Base-by-base conservation (phyloP, 495 filamentous ascomycete genomes). In the Neurospora discreta region DNA sequence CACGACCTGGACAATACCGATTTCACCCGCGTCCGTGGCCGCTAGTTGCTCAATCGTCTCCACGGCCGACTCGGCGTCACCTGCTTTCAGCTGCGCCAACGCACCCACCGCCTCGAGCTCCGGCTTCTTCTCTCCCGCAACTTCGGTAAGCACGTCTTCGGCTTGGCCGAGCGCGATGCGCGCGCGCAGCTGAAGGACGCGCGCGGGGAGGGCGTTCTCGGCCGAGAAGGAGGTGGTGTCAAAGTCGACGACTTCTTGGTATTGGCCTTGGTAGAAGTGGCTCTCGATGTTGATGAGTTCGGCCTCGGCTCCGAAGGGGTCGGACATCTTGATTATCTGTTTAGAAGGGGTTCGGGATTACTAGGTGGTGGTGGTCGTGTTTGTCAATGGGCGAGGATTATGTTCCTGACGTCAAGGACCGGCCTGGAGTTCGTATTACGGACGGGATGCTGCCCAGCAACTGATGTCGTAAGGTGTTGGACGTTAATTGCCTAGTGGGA, bases 221-320 rank as follows among this genome's bases (percentile, higher is more conserved):
- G 90, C 39, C 70, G 92, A 93, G 72, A 98, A 89, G 60, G 89
- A 82, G 6, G 90, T 86, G 36, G 88, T 89, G 81, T 93, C 89
- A 82, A 91, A 94, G 82, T 93, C 90, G 82, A 95, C 80, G 74
- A 95, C 93, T 71, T 88, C 83, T 70, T 90, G 84, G 87, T 93
- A 97, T 83, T 95, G 93, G 78, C 92, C 93, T 79, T 94, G 92
- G 86, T 95, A 91, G 88, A 97, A 98, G 85, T 92, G 88, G 83
- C 91, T 97, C 88, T 95, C 92, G 80, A 98, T 90, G 85, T 94
- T 97, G 81, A 97, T 89, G 75, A 99, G 89, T 84, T 99, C 95
- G 85, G 93, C 93, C 85, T 98, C 95, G 75, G 92, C 87, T 26
- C 93, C 96, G 79, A 95, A 99, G 73, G 95, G 95, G 85, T 99